Evolutionary conservation across 2,329 filamentous ascomycete species (phyloP), one percentile per base, ranked within the genome.

Genomic region (Leptodontidium sp.): DNA sequence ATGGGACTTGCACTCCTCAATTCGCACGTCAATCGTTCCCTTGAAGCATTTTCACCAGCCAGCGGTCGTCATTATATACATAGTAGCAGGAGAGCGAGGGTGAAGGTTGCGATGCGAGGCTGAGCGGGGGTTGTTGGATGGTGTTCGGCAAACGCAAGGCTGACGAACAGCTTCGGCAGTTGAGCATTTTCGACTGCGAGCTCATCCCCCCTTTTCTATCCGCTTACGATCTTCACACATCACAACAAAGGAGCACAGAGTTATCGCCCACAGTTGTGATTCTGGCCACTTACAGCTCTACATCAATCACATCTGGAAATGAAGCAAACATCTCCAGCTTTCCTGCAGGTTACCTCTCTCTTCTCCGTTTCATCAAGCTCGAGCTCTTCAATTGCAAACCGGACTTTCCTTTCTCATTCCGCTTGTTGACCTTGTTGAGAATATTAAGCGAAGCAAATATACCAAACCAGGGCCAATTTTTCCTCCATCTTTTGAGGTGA

Each of bases 1-100:
- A 57, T 12, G 38, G 2, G 38, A 17, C 29, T 35, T 52, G 69
- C 63, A 59, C 65, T 67, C 63, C 61, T 57, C 55, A 26, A 53
- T 47, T 50, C 2, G 43, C 32, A 21, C 32, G 64, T 66, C 26
- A 38, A 64, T 50, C 29, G 6, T 58, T 17, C 29, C 12, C 61
- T 45, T 24, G 49, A 14, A 52, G 49, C 61, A 64, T 53, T 1
- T 26, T 64, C 26, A 38, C 15, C 32, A 21, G 38, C 2, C 7
- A 2, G 14, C 12, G 9, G 14, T 38, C n/a, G 26, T 35, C 7
- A 32, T 32, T 32, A 32, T 32, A 32, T 6, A 21, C 4, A 21
- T 21, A 21, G 59, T 26, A 50, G 14, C 17, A 35, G 8, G 11
- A 32, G 26, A n/a, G 14, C 29, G 29, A 11, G 14, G 15, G 52